These are phyloP conservation scores for Oryza meridionalis DNA, from an alignment of 176 grass and related monocot species.

Conservation along the genomic window DNA sequence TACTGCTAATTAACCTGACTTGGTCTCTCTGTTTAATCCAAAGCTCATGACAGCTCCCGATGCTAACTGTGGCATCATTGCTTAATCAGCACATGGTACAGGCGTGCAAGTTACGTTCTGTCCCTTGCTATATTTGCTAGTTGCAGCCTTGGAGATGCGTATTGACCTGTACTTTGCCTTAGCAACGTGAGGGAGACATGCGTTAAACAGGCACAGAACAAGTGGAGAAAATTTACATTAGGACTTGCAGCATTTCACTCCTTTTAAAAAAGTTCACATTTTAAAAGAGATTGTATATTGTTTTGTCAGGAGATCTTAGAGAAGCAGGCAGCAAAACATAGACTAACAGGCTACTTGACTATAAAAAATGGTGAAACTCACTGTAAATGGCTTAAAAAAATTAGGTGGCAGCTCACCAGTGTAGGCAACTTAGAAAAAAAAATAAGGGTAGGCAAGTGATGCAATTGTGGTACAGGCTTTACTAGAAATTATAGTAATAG, in stretches of 20 bases:
- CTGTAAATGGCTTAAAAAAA: background rate
- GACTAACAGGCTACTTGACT: background rate
- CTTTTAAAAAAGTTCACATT: background rate
- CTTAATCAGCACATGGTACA: constrained; percentile 5
- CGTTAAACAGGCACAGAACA: background rate
- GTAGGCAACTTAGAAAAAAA: background rate
- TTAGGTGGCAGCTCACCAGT: background rate
- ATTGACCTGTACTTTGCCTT: background rate
- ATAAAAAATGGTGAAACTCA: background rate
- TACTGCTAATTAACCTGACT: background rate
- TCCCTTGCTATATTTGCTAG: constrained; percentile 13
- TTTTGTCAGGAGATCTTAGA: background rate
- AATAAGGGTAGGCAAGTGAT: background rate
- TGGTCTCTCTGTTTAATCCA: constrained; percentile 10
- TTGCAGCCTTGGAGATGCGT: constrained; percentile 24
- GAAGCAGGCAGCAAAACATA: background rate
- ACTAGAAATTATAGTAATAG: background rate
- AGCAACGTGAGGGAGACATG: constrained; percentile 13
- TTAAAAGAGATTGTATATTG: background rate
- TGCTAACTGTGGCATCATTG: background rate
- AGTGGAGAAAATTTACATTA: background rate
- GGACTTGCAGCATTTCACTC: background rate
- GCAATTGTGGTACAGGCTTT: background rate
- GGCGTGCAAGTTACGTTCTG: constrained; percentile 28
- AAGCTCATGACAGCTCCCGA: background rate